Base-by-base conservation (phyloP, 805 yeast species). In the Soucietia sequanensis region DNA sequence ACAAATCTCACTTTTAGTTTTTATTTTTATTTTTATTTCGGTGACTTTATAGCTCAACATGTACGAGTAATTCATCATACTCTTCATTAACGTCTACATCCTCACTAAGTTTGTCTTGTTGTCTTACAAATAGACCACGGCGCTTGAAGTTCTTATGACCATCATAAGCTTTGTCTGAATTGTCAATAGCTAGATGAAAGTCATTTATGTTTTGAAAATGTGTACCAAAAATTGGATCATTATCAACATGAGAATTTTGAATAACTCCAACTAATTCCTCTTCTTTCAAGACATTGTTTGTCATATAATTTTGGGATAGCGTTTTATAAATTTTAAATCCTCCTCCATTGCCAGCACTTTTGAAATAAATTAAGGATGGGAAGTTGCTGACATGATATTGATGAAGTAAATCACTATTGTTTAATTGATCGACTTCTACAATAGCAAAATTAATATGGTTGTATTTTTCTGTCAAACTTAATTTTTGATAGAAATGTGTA, bases 361-460 rank as follows among this genome's bases (percentile, higher is more conserved):
- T 54, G 50, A 52, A 52, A 49, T 43, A 65, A 29, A 42, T 59
- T 47, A 44, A 54, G 41, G 60, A 57, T 18, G 54, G 72, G 27
- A 53, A 52, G 37, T 60, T 58, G 34, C 58, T 57, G 13, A 68
- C 51, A 23, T 44, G 46, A 37, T 43, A 63, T n/a, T 38, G 36
- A 20, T 41, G 41, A 23, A 62, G 39, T 4, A 62, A 31, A 0
- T 51, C 50, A 6, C 31, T 30, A 12, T 44, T 41, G 13, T 36
- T 49, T 10, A 43, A 43, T 6, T 47, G 39, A 17, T 52, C 58
- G 9, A 54, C 39, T 33, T 58, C 60, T 2, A 56, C 53, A 3
- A 63, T 27, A 1, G 50, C 55, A 41, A 62, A 59, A 9, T 38
- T 31, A 3, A 55, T 27, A 8, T 34, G 13, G 17, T 30, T 9